A percentile compares a stretch with the other conserved stretches of the same genome.
These are phyloP conservation scores for Leishmania major DNA, from an alignment of 208 protist genomes.

Conservation along the genomic window DNA sequence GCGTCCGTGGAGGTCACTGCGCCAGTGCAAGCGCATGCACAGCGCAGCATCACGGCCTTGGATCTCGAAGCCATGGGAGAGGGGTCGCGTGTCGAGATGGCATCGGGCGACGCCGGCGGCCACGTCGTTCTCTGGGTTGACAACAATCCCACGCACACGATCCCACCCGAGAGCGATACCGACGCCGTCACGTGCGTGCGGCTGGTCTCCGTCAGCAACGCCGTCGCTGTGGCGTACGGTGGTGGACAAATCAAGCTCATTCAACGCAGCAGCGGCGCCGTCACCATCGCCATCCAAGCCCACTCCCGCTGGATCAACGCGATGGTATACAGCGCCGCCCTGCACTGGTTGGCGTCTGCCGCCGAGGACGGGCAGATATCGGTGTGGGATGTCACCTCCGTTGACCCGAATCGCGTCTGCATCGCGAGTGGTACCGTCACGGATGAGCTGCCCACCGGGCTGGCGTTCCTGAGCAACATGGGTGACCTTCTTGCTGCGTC, in stretches of 20 bases:
- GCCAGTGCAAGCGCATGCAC: constrained; percentile 39
- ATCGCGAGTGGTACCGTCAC: constrained; percentile 12
- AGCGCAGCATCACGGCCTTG: constrained; percentile 42
- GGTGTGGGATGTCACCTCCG: constrained; percentile 32
- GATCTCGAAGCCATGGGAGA: constrained; percentile 26
- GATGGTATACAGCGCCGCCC: constrained; percentile 29
- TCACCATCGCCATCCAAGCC: constrained; percentile 47
- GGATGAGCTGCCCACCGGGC: constrained; percentile 33
- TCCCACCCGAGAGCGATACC: constrained; percentile 22
- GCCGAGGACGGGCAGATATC: constrained; percentile 61
- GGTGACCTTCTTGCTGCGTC: constrained; percentile 3
- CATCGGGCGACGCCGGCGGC: constrained; percentile 47
- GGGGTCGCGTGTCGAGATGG: constrained; percentile 17
- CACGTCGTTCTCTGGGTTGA: constrained; percentile 49
- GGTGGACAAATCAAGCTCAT: constrained; percentile 56
- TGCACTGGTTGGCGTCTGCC: constrained; percentile 37
- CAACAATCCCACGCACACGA: constrained; percentile 11
- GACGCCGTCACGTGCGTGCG: constrained; percentile 58
- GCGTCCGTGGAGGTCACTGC: not conserved
- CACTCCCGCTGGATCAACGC: constrained; percentile 72
- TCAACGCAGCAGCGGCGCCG: constrained; percentile 27
- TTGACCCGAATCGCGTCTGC: constrained; percentile 3
- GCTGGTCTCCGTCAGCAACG: constrained; percentile 16
- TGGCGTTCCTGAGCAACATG: constrained; percentile 14
- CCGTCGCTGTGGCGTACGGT: constrained; percentile 51